A percentile compares a stretch with the other conserved stretches of the same genome.
phyloP scores from a whole-genome alignment of 2,329 filamentous ascomycete genomes.

The Orbilia javanica region DNA sequence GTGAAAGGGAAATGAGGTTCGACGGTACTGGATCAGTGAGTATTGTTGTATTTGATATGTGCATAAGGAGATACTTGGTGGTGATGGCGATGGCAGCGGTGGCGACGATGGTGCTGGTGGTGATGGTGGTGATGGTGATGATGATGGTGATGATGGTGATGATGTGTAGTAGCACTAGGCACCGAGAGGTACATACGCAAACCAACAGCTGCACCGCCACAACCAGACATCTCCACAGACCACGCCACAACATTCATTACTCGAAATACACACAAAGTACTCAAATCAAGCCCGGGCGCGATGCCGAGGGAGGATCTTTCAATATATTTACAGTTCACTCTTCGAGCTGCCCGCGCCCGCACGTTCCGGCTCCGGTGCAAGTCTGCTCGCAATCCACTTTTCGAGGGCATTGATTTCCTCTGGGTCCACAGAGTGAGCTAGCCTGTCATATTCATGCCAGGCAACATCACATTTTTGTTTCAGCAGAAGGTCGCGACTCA shows the following conservation, averaged over 20 bases:
- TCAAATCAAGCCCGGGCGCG: too few relatives aligned
- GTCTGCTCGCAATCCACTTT: slow-evolving; percentile 70
- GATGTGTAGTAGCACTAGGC: background rate
- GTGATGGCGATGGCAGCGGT: background rate
- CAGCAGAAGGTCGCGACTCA: slow-evolving; percentile 76
- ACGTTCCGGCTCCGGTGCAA: slow-evolving; percentile 66
- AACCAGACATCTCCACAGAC: background rate
- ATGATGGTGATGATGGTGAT: background rate
- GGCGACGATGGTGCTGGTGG: background rate
- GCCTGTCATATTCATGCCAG: slow-evolving; percentile 80
- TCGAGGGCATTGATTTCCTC: slow-evolving; percentile 87
- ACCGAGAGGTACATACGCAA: background rate
- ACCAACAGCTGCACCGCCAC: background rate
- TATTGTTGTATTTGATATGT: background rate
- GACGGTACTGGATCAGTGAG: background rate
- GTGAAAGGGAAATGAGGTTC: background rate
- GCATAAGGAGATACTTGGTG: background rate
- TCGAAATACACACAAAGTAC: too few relatives aligned
- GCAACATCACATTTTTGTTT: slow-evolving; percentile 77
- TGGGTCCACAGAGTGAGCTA: slow-evolving; percentile 81
- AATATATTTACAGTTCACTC: slow-evolving; percentile 28
- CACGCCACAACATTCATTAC: background rate
- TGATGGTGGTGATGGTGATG: background rate
- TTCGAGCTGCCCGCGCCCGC: slow-evolving; percentile 18
- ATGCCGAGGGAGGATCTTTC: too few relatives aligned